These are phyloP conservation scores for Tritrichomonas foetus DNA, from an alignment of 208 protist genomes.

Conservation along the genomic window DNA sequence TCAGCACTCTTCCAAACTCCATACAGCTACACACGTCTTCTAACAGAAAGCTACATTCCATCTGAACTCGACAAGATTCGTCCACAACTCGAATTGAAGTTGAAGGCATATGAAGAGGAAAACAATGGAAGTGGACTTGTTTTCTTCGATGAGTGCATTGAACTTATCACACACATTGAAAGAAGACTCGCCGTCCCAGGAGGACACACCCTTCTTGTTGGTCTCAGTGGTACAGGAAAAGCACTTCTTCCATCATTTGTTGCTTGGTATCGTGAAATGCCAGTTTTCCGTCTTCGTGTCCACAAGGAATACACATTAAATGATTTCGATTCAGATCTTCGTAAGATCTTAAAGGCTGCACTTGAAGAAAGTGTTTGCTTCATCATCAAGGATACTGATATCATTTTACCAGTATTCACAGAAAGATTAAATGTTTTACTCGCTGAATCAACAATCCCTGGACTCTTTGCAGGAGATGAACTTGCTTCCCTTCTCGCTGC, in stretches of 20 bases:
- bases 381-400: conserved; percentile 98
- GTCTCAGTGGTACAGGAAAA: conserved; percentile 91
- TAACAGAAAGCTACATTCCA: not conserved
- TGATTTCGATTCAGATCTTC: conserved; percentile 96
- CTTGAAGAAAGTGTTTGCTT: conserved; percentile 94
- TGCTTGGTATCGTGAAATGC: conserved; percentile 90
- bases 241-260: conserved; percentile 91
- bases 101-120: conserved; percentile 35
- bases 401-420: conserved; percentile 91
- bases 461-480: conserved; percentile 96
- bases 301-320: conserved; percentile 84
- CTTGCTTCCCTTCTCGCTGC: conserved; percentile 77
- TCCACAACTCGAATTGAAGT: not conserved
- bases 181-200: conserved; percentile 92
- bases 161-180: conserved; percentile 96
- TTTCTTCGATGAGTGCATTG: conserved; percentile 71
- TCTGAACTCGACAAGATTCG: not conserved
- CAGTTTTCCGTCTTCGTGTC: conserved; percentile 82
- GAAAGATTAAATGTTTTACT: conserved; percentile 99
- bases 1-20: not conserved
- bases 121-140: not conserved
- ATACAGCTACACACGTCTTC: not conserved
- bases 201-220: conserved; percentile 86
- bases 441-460: conserved; percentile 90
- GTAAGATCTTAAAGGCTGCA: conserved; percentile 72